These are phyloP conservation scores for Botryotinia calthae DNA, from an alignment of 2,329 filamentous ascomycete genomes.

Conservation along the genomic window DNA sequence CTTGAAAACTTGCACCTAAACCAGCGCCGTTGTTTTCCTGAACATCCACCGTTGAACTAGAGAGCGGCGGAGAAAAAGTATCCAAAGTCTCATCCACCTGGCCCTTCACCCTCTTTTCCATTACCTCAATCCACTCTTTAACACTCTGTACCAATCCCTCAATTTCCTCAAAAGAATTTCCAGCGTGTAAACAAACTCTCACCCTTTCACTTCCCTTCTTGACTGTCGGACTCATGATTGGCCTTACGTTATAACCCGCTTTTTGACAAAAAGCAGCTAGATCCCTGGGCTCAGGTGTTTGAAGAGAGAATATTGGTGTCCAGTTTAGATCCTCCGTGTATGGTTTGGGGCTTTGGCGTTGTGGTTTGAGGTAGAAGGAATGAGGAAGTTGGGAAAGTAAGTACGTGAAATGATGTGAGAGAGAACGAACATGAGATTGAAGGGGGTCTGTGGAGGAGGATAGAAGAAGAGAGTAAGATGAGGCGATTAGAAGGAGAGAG, in stretches of 20 bases:
- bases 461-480: constrained; percentile 49
- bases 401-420: constrained; percentile 1
- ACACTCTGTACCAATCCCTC: constrained; percentile 45
- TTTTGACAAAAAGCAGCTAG: constrained; percentile 60
- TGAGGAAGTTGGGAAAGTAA: constrained; percentile 46
- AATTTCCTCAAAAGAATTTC: constrained; percentile 58
- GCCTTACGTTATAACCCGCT: constrained; percentile 57
- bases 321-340: background rate
- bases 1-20: background rate
- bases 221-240: constrained; percentile 68
- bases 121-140: constrained; percentile 28
- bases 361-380: constrained; percentile 27
- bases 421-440: background rate
- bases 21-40: background rate
- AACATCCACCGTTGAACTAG: background rate
- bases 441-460: constrained; percentile 46
- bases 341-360: constrained; percentile 41
- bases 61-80: too few species aligned
- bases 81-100: background rate
- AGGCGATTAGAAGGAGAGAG: constrained; percentile 42
- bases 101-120: constrained; percentile 2
- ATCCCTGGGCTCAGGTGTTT: constrained; percentile 56
- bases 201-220: constrained; percentile 61
- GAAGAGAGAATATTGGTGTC: constrained; percentile 64
- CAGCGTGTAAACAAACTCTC: constrained; percentile 65